Percentiles rank a stretch among this genome's conserved stretches.
These are phyloP conservation scores for Paramecium octaurelia DNA, from an alignment of 73 alveolate species.

Conservation along the genomic window DNA sequence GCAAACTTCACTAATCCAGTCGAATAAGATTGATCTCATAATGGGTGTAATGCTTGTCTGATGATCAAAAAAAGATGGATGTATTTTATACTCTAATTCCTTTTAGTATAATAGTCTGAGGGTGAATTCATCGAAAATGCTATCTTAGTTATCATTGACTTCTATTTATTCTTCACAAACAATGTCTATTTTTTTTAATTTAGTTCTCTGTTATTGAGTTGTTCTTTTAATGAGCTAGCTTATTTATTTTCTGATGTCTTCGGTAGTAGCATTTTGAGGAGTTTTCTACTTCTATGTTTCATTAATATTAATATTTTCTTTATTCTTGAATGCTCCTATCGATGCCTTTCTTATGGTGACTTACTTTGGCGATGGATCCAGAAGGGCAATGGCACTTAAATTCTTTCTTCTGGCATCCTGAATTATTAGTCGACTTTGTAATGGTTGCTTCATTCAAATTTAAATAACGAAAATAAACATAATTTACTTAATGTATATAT, in stretches of 20 bases:
- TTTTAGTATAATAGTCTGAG: background rate
- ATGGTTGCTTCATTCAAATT: constrained; percentile 34
- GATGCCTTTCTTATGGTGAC: constrained; percentile 29
- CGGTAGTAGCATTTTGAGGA: background rate
- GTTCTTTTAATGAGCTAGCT: background rate
- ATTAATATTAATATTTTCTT: background rate
- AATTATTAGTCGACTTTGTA: background rate
- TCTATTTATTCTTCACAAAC: constrained; percentile 26
- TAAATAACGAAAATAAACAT: constrained; percentile 17
- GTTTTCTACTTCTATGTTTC: background rate
- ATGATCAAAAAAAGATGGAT: constrained; percentile 17
- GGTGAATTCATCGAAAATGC: background rate
- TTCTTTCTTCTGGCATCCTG: constrained; percentile 32
- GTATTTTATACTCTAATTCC: constrained; percentile 2
- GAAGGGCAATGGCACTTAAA: background rate
- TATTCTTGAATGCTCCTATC: background rate
- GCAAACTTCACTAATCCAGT: constrained; percentile 97
- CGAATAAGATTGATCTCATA: constrained; percentile 89
- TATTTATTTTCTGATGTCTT: constrained; percentile 15
- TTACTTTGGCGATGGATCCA: constrained; percentile 33
- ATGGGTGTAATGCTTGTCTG: constrained; percentile 66
- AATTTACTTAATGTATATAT: background rate
- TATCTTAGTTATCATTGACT: background rate
- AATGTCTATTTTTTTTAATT: background rate
- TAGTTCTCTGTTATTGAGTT: background rate